Conservation (phyloP, 306 rosid species). For the Trichosanthes cucumerina region DNA sequence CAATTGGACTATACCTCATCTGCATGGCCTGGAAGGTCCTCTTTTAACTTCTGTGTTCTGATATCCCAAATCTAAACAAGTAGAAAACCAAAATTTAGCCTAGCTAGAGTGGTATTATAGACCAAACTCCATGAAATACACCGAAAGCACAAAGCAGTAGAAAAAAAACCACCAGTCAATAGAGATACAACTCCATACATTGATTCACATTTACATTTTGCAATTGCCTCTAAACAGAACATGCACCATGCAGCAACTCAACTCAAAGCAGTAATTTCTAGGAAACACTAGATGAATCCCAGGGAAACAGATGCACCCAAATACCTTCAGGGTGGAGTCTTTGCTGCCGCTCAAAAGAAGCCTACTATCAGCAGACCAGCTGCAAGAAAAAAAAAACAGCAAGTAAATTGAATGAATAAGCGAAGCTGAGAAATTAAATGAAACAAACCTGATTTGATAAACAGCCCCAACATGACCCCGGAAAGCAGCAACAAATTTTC, state of each 20-base stretch:
- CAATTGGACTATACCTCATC: conserved; percentile 52
- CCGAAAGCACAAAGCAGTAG: not conserved
- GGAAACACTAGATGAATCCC: conserved; percentile 4
- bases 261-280: not conserved
- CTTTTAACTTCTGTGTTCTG: conserved; percentile 63
- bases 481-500: conserved; percentile 68
- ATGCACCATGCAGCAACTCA: not conserved
- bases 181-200: not conserved
- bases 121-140: not conserved
- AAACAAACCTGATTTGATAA: conserved; percentile 78
- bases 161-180: not conserved
- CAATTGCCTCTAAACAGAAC: not conserved
- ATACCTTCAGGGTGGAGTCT: conserved; percentile 90
- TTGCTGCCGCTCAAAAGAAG: conserved; percentile 86
- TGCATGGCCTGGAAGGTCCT: conserved; percentile 95
- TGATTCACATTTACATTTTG: not conserved
- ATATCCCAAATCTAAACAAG: conserved; percentile 79
- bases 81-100: not conserved
- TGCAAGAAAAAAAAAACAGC: conserved; percentile 23
- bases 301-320: not conserved
- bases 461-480: conserved; percentile 93
- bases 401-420: conserved; percentile 14
- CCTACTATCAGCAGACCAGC: conserved; percentile 99
- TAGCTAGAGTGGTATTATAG: not conserved
- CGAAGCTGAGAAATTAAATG: not conserved